Evolutionary conservation across 2,329 filamentous ascomycete species (phyloP), one percentile per base, ranked within the genome.

Genomic region (Aschersonia sp.): DNA sequence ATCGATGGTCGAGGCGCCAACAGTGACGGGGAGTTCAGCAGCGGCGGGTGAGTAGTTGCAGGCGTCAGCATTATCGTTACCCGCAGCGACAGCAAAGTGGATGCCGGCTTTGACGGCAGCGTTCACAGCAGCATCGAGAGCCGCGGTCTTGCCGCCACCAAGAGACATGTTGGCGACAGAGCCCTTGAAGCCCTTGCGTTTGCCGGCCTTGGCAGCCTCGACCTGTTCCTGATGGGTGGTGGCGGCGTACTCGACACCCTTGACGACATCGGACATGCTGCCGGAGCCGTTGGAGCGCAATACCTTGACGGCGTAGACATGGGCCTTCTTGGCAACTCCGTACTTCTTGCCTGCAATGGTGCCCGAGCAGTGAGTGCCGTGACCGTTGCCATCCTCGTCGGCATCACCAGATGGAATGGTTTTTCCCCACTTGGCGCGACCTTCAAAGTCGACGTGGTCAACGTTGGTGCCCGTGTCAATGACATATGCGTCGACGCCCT

Each of bases 141-240:
- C 83, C 56, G 80, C 77, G 52, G 90, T 96, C 78, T 96, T 97
- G 75, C 92, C 92, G 72, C 92, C 92, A 63, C 92, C 92, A 50
- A 98, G 84, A 63, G 86, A 94, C 92, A 98, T 98, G 81, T 98
- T 98, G 73, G 94, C 92, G 63, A 90, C 85, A 55, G 87, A 95
- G 64, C 92, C 92, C 83, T 97, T 97, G 84, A 96, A 97, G 65
- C 85, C 85, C 84, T 97, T 85, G 69, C 81, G 81, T 75, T 94
- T 88, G 60, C 87, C 87, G 48, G 78, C 75, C 83, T 94, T 94
- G 60, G 86, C 86, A 52, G 72, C 72, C 67, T 83, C 78, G 58
- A 83, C 79, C 65, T 89, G 79, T 65, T 86, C 78, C 46, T 77
- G 60, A 70, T 98, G 94, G 57, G 79, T 70, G 61, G 81, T 78